Base-by-base conservation (phyloP, 2,329 filamentous ascomycete species). In the Lachnellula hyalina region DNA sequence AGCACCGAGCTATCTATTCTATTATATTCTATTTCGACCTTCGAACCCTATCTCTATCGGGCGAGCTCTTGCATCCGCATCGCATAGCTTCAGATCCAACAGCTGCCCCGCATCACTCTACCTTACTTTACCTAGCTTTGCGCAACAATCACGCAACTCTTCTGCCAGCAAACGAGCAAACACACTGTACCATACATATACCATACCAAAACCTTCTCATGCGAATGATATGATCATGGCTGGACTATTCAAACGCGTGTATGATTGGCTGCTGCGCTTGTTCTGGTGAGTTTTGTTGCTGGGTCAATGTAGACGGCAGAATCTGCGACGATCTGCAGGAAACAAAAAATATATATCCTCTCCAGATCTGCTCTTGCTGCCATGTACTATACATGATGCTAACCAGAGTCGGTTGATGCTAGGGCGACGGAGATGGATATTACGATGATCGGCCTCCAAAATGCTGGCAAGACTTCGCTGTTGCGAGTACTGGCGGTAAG, bases 341-440 rank as follows among this genome's bases (percentile, higher is more conserved):
- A 49, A 44, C 21, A 53, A 49, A 55, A 56, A 47, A 53, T 36
- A 47, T 15, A 35, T 12, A 36, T 23, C 19, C 4, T 23, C 42
- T 21, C 15, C 23, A 15, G 25, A 21, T 12, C 17, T n/a, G 14
- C 36, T 25, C 53, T 49, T 17, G 47, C 28, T 42, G 15, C 50
- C 38, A 23, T 42, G 19, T 17, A 36, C 40, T 17, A 38, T 46
- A 42, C 32, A 25, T 38, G 47, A 48, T 61, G 53, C 57, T 58
- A 56, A 59, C 54, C 34, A 34, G 44, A 48, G 38, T 40, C 46
- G 34, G 40, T 25, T 56, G 61, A 61, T 65, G 49, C 47, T 66
- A 96, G 93, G 94, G 91, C 93, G 65, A 96, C 92, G 63, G 94
- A 99, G 78, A 96, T 99, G 92, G 94, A 99, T 75, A 93, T 99